Evolutionary conservation across 2,329 filamentous ascomycete species (phyloP).

Genomic region (Hypoxylon sp.): DNA sequence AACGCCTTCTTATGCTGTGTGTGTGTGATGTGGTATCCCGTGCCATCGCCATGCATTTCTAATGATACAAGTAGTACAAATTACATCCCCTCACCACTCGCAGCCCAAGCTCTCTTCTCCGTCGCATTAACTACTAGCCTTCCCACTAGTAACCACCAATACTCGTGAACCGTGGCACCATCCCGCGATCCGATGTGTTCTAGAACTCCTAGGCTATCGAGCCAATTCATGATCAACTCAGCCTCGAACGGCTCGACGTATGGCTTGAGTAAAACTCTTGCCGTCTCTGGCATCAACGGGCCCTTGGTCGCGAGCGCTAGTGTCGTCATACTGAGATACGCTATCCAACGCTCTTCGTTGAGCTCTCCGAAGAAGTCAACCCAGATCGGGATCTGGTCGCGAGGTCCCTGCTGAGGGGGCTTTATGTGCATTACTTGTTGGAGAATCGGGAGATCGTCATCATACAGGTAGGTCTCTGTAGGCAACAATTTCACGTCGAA

Average conservation of each 20-base stretch:
- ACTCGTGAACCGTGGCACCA: slow-evolving; percentile 63
- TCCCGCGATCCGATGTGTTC: slow-evolving; percentile 51
- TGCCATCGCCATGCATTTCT: slow-evolving; percentile 2
- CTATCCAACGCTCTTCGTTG: slow-evolving; percentile 69
- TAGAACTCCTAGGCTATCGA: slow-evolving; percentile 61
- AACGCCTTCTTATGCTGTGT: slow-evolving; percentile 19
- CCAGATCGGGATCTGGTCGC: slow-evolving; percentile 73
- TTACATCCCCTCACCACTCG: background rate
- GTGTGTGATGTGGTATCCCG: too few relatives aligned
- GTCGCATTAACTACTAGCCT: slow-evolving; percentile 39
- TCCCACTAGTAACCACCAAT: slow-evolving; percentile 73
- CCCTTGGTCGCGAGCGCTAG: slow-evolving; percentile 71
- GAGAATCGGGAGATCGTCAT: slow-evolving; percentile 58
- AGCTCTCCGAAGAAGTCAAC: slow-evolving; percentile 71
- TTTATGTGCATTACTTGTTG: slow-evolving; percentile 47
- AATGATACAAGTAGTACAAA: slow-evolving; percentile 1
- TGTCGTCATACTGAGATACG: slow-evolving; percentile 68
- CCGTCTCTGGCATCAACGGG: slow-evolving; percentile 60
- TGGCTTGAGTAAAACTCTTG: slow-evolving; percentile 64
- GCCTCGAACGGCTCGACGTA: slow-evolving; percentile 71
- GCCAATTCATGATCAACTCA: slow-evolving; percentile 67
- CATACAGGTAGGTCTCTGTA: slow-evolving; percentile 65
- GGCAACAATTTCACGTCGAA: slow-evolving; percentile 69
- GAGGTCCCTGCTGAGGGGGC: slow-evolving; percentile 54
- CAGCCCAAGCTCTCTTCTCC: slow-evolving; percentile 16